A percentile compares a stretch with the other conserved stretches of the same genome.
Evolutionary conservation across 352 stramenopile genomes (phyloP).

Genomic region (Aphanomyces cochlioides): DNA sequence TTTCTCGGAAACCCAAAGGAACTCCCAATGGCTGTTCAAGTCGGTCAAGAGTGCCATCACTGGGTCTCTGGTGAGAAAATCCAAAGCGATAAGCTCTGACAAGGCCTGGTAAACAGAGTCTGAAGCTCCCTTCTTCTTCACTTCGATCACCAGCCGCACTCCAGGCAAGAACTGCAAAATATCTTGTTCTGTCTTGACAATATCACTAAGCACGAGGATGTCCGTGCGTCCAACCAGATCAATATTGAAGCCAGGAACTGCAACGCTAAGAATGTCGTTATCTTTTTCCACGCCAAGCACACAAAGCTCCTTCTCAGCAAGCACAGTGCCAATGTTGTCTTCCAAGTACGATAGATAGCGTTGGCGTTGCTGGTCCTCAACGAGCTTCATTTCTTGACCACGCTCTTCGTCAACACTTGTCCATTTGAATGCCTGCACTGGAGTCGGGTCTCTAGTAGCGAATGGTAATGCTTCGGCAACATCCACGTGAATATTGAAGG

Average conservation of each 20-base stretch:
- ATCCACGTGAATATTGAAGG: not conserved
- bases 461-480: too few relatives aligned
- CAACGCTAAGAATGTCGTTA: constrained; percentile 37
- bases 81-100: constrained; percentile 45
- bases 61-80: constrained; percentile 37
- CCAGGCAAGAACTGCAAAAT: constrained; percentile 35
- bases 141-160: constrained; percentile 49
- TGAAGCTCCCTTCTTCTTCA: constrained; percentile 37
- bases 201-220: constrained; percentile 42
- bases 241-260: constrained; percentile 36
- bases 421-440: too few relatives aligned
- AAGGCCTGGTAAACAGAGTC: constrained; percentile 36
- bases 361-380: constrained; percentile 35
- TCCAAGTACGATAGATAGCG: constrained; percentile 41
- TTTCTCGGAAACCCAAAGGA: constrained; percentile 45
- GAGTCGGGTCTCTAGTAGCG: too few relatives aligned
- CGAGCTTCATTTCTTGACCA: constrained; percentile 27
- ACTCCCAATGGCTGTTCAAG: constrained; percentile 37
- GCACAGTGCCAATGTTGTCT: constrained; percentile 39
- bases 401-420: not conserved
- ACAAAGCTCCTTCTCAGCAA: constrained; percentile 39
- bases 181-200: constrained; percentile 21
- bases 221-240: constrained; percentile 40
- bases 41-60: constrained; percentile 49
- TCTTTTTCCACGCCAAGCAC: constrained; percentile 38